Conservation (phyloP, 1,284 basidiomycete species). For the Meripilus lineatus region DNA sequence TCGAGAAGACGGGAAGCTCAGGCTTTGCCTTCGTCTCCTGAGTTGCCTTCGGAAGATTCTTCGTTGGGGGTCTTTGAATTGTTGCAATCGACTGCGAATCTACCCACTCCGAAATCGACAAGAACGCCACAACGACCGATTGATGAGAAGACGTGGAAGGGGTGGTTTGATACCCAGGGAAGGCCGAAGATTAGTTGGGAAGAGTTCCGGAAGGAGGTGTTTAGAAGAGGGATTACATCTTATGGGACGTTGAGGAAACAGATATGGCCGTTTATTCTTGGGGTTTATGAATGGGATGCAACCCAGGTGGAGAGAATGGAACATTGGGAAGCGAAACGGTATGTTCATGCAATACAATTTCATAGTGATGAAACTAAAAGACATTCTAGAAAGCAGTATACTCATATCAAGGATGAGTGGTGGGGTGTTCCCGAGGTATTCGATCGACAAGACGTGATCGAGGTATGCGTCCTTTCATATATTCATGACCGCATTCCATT, state of each 20-base stretch:
- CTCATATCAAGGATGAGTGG: constrained; percentile 72
- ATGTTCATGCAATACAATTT: constrained; percentile 16
- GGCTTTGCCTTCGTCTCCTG: constrained; percentile 44
- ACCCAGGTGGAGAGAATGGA: constrained; percentile 49
- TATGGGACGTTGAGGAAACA: constrained; percentile 53
- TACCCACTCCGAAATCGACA: constrained; percentile 72
- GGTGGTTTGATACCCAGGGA: constrained; percentile 72
- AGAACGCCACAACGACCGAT: constrained; percentile 70
- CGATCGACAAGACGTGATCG: constrained; percentile 71
- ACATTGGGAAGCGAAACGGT: constrained; percentile 66
- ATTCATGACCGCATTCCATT: constrained; percentile 2
- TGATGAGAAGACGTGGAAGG: constrained; percentile 62
- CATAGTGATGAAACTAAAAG: not conserved
- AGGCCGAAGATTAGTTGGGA: constrained; percentile 58
- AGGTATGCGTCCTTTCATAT: constrained; percentile 35
- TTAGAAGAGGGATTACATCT: constrained; percentile 63
- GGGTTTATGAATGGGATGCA: constrained; percentile 76
- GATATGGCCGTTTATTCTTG: constrained; percentile 90
- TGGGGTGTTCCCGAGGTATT: constrained; percentile 77
- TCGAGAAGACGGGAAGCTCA: constrained; percentile 76
- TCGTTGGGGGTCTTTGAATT: constrained; percentile 88
- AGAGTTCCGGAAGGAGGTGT: constrained; percentile 73
- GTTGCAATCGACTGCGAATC: constrained; percentile 69
- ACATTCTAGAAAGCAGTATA: constrained; percentile 58
- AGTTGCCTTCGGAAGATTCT: constrained; percentile 61